Conservation (phyloP, 352 stramenopile species). For the Pythium insidiosum region DNA sequence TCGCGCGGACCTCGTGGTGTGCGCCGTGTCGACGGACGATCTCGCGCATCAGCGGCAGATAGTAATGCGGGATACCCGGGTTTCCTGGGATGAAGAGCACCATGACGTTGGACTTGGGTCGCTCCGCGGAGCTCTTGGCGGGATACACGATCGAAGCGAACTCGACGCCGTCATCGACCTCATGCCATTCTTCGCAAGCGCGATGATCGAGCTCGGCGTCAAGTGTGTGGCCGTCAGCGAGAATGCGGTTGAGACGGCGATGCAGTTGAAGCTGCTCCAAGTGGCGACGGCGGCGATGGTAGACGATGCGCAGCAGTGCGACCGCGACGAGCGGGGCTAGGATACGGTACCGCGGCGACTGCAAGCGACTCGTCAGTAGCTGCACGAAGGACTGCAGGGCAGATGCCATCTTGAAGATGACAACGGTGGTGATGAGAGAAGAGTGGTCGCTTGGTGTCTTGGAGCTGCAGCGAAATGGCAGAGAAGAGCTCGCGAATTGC, state of each 20-base stretch:
- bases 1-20: conserved; percentile 40
- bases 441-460: too few species aligned
- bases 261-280: conserved; percentile 32
- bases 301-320: conserved; percentile 34
- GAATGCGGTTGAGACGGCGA: conserved; percentile 18
- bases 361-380: conserved; percentile 1
- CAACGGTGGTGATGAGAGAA: too few species aligned
- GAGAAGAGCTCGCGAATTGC: too few species aligned
- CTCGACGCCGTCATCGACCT: conserved; percentile 32
- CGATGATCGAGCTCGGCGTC: conserved; percentile 9
- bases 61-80: conserved; percentile 53
- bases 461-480: too few species aligned
- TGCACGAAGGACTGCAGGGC: conserved; percentile 1
- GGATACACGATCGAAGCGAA: conserved; percentile 37
- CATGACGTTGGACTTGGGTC: conserved; percentile 35
- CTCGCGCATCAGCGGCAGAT: conserved; percentile 57
- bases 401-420: too few species aligned
- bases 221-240: conserved; percentile 11
- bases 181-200: conserved; percentile 37
- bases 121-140: too few species aligned
- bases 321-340: conserved; percentile 28
- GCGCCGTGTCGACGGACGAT: conserved; percentile 23
- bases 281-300: conserved; percentile 31
- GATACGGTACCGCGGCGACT: conserved; percentile 18
- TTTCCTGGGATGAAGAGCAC: conserved; percentile 65